These are phyloP conservation scores for Backusella australiensis DNA, from an alignment of 192 early-diverging fungal genomes.

Conservation along the genomic window DNA sequence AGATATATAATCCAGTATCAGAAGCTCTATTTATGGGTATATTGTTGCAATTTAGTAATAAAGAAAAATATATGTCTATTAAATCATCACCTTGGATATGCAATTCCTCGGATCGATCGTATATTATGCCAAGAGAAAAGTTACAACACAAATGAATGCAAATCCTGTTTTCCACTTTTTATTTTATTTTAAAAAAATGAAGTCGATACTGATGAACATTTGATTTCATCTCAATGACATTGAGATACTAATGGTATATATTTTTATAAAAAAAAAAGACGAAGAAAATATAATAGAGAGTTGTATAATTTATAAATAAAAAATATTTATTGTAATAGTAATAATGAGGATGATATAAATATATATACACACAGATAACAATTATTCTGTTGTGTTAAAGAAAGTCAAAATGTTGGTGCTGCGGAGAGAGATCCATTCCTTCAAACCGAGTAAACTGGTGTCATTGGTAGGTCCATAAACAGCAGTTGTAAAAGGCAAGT, in stretches of 20 bases:
- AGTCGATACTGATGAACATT: background rate
- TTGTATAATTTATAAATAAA: background rate
- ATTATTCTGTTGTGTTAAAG: background rate
- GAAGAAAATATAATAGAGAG: too few species aligned
- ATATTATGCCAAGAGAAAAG: background rate
- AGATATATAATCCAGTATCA: too few species aligned
- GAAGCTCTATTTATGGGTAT: too few species aligned
- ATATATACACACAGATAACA: background rate
- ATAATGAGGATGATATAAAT: background rate
- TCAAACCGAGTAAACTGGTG: background rate
- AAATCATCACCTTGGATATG: background rate
- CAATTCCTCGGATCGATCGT: background rate
- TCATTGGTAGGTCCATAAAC: slow-evolving; percentile 1
- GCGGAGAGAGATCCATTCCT: background rate
- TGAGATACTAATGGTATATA: too few species aligned
- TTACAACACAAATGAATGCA: too few species aligned
- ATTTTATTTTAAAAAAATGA: background rate
- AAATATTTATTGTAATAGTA: background rate
- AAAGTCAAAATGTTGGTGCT: background rate
- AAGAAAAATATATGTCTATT: too few species aligned
- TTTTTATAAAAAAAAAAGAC: too few species aligned
- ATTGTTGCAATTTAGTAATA: too few species aligned
- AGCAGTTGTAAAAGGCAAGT: background rate
- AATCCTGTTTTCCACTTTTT: too few species aligned
- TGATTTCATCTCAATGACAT: too few species aligned